These are phyloP conservation scores for Aureobasidium sp. DNA, from an alignment of 2,329 filamentous ascomycete genomes.

Conservation along the genomic window DNA sequence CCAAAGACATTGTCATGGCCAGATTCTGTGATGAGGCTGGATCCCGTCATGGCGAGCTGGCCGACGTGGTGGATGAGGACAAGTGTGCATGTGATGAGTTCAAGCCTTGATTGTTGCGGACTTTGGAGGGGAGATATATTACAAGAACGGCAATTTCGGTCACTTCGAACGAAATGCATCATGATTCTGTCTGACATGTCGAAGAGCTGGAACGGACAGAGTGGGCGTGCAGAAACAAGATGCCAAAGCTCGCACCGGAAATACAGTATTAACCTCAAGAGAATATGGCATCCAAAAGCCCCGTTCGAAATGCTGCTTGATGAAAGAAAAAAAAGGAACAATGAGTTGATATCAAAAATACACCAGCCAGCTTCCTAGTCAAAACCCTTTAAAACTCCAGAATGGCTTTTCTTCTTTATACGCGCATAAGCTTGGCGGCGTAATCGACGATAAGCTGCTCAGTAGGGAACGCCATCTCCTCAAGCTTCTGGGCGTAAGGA, in stretches of 20 bases:
- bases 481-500: slow-evolving; percentile 84
- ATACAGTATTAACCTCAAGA: slow-evolving; percentile 11
- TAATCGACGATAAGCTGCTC: slow-evolving; percentile 82
- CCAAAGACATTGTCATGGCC: slow-evolving; percentile 56
- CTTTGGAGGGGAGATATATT: neutral
- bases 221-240: slow-evolving; percentile 1
- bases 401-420: slow-evolving; percentile 11
- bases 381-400: slow-evolving; percentile 9
- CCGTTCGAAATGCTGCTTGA: slow-evolving; percentile 10
- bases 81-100: slow-evolving; percentile 18
- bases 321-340: slow-evolving; percentile 1
- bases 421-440: slow-evolving; percentile 75
- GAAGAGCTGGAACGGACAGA: neutral
- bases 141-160: neutral
- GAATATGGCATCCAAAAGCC: neutral
- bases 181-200: neutral
- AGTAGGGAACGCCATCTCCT: slow-evolving; percentile 91
- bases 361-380: slow-evolving; percentile 11
- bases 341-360: slow-evolving; percentile 14
- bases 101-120: neutral
- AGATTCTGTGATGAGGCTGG: slow-evolving; percentile 48
- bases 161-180: neutral
- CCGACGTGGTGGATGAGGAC: neutral
- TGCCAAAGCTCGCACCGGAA: neutral
- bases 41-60: slow-evolving; percentile 21